Base-by-base conservation (phyloP, 2,329 filamentous ascomycete genomes). In the Lasiodiplodia theobromae region DNA sequence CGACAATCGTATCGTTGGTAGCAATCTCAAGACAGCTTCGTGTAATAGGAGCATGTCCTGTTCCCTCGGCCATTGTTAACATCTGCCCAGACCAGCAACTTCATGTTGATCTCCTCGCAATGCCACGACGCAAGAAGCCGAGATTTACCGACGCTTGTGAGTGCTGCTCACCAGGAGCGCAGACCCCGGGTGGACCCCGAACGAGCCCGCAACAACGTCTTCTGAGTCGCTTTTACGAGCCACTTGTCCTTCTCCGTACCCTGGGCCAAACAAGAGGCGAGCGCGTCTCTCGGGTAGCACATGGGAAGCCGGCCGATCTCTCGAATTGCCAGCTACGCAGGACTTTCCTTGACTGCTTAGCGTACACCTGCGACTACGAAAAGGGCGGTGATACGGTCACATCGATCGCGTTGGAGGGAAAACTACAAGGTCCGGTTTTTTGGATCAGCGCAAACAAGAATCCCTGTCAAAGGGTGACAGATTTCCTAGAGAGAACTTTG, bases 341-440 rank as follows among this genome's bases (percentile, higher is more conserved):
- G 34, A 38, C 34, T 38, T 12, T 38, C 12, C 7, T 28, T 53
- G 14, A 53, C n/a, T 28, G 21, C 28, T 28, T 53, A 25, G 51
- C 51, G 51, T 53, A 53, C 51, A 53, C 21, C n/a, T 53, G n/a
- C 28, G 51, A 53, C 28, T 53, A 53, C n/a, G 51, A 53, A 6
- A 53, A 53, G 21, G 51, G 51, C 14, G 51, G 51, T 28, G 21
- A 53, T 21, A 53, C 51, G 12, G 51, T 53, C 21, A 53, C 51
- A 25, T 23, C 51, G 21, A 28, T 53, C 21, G 21, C 51, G 51
- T 28, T 53, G 10, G 16, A 53, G 51, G 28, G 16, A 14, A 23
- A 12, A 25, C n/a, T n/a, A 23, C 51, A 53, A 53, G 51, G 51
- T 23, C 51, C 51, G n/a, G 21, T 23, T 5, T 53, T 53, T 53